These are phyloP conservation scores for Colletotrichum limetticola DNA, from an alignment of 2,329 filamentous ascomycete species.

Conservation along the genomic window DNA sequence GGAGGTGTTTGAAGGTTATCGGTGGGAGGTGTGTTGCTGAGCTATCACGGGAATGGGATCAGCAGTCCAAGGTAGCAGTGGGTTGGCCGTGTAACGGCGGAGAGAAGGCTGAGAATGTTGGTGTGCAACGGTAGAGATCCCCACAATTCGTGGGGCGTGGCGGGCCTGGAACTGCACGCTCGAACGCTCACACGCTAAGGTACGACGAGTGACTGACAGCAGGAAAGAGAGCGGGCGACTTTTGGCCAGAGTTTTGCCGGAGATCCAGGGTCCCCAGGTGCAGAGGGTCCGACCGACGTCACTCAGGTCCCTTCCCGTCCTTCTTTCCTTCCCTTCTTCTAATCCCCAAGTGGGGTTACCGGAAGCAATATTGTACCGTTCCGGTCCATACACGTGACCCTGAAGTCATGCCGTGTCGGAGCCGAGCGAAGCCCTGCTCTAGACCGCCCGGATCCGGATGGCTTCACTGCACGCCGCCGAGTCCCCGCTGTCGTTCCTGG, in stretches of 20 bases:
- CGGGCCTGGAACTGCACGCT: neutral
- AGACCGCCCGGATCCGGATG: neutral
- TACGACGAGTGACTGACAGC: neutral
- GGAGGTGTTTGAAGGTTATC: neutral
- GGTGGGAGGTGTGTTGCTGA: neutral
- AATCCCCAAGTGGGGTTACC: neutral
- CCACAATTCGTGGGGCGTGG: conserved; percentile 29
- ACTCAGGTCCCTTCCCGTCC: neutral
- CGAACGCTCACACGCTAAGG: neutral
- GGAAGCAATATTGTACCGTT: neutral
- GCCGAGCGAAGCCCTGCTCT: accelerated
- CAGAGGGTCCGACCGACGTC: conserved; percentile 17
- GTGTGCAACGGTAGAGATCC: conserved; percentile 9
- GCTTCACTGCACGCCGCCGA: no score
- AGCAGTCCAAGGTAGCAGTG: conserved; percentile 11
- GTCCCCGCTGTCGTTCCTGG: neutral
- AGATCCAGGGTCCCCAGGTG: conserved; percentile 29
- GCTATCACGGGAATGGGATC: conserved; percentile 26
- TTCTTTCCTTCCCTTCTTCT: no score
- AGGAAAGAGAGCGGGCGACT: neutral
- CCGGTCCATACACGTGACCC: neutral
- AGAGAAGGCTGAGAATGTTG: conserved; percentile 22
- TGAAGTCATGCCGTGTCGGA: accelerated
- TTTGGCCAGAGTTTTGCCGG: conserved; percentile 29
- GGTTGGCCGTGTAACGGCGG: conserved; percentile 29